Conservation (phyloP, 2,329 filamentous ascomycete genomes). For the Rosellinia necatrix region DNA sequence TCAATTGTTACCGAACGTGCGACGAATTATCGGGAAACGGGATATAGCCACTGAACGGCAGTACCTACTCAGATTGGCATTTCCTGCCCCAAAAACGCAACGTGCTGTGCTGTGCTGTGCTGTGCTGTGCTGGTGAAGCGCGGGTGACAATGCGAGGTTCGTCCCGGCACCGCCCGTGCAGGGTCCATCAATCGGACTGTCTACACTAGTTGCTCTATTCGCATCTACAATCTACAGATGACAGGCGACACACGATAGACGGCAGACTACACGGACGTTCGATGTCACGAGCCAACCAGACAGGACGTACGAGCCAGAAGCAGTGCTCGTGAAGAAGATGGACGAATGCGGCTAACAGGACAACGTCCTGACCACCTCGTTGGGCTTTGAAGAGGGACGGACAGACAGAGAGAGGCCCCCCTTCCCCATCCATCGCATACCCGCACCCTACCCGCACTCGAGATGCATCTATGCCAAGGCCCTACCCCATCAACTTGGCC, state of each 20-base stretch:
- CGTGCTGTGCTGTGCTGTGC: too few relatives aligned
- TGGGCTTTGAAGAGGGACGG: too few relatives aligned
- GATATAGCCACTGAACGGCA: not conserved
- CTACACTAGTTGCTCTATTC: too few relatives aligned
- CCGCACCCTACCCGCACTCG: slow-evolving; percentile 12
- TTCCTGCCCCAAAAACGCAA: slow-evolving; percentile 14
- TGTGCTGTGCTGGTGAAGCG: slow-evolving; percentile 3
- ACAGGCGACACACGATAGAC: too few relatives aligned
- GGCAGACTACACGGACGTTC: not conserved
- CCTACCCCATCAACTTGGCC: slow-evolving; percentile 13
- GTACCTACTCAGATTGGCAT: slow-evolving; percentile 14
- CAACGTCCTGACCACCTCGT: too few relatives aligned
- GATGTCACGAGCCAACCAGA: slow-evolving; percentile 14
- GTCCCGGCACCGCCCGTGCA: slow-evolving; percentile 8
- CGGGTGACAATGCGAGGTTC: slow-evolving; percentile 8
- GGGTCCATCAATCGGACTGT: too few relatives aligned
- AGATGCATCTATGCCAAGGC: slow-evolving; percentile 17
- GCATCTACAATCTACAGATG: too few relatives aligned
- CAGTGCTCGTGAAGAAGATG: slow-evolving; percentile 15
- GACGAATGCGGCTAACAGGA: not conserved
- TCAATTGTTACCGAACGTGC: too few relatives aligned
- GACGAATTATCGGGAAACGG: not conserved
- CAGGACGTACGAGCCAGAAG: slow-evolving; percentile 14
- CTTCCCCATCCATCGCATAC: too few relatives aligned
- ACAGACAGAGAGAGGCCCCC: too few relatives aligned